These are phyloP conservation scores for Monilinia fructigena DNA, from an alignment of 2,329 filamentous ascomycete genomes.

Conservation along the genomic window DNA sequence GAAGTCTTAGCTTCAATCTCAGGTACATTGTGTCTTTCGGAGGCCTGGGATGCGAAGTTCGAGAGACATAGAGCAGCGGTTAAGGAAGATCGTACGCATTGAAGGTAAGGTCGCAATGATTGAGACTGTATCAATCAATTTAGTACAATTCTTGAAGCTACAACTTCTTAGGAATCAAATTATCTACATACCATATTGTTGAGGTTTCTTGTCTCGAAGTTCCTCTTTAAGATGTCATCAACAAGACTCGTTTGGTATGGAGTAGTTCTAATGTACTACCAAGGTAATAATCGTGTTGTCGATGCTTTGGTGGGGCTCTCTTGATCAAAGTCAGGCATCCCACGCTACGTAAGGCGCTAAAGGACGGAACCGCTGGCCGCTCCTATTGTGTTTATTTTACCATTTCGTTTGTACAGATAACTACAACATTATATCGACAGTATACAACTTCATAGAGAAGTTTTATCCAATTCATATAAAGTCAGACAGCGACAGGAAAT, in stretches of 20 bases:
- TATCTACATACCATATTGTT: conserved; percentile 25
- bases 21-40: conserved; percentile 96
- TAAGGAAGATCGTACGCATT: conserved; percentile 91
- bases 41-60: conserved; percentile 96
- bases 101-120: conserved; percentile 93
- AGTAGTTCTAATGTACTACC: too few relatives aligned
- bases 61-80: conserved; percentile 90
- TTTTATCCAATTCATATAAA: not conserved
- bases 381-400: conserved; percentile 21
- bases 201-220: conserved; percentile 12
- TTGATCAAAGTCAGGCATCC: conserved; percentile 31
- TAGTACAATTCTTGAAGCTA: not conserved
- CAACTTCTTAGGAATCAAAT: not conserved
- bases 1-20: conserved; percentile 93
- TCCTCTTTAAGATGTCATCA: conserved; percentile 19
- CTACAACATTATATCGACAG: not conserved
- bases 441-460: not conserved
- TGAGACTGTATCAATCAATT: conserved; percentile 60
- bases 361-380: conserved; percentile 15
- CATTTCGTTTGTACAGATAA: not conserved
- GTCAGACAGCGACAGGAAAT: not conserved
- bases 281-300: conserved; percentile 22
- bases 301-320: conserved; percentile 29
- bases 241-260: conserved; percentile 3
- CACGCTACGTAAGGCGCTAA: conserved; percentile 29